Conservation (phyloP, 2,329 filamentous ascomycete species). For the Simplicillium sp. region DNA sequence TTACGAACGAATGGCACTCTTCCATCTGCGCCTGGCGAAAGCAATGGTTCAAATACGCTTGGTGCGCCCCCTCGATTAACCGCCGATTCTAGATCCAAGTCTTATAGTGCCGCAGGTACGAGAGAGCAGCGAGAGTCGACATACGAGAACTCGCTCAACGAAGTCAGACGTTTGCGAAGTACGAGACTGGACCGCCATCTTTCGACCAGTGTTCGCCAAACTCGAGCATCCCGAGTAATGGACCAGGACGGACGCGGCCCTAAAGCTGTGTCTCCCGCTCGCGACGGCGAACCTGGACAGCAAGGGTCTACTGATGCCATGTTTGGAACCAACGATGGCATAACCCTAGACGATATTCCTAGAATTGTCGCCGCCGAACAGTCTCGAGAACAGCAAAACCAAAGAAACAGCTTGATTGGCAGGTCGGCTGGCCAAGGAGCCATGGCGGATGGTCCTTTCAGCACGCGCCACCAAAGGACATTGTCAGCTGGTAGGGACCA, state of each 20-base stretch:
- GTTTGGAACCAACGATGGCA: conserved; percentile 81
- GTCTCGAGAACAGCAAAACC: conserved; percentile 80
- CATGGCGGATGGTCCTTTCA: conserved; percentile 27
- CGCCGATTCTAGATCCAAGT: conserved; percentile 64
- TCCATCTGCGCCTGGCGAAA: conserved; percentile 65
- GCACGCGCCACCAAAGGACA: conserved; percentile 59
- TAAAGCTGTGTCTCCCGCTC: conserved; percentile 61
- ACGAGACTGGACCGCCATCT: conserved; percentile 91
- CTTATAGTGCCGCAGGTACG: conserved; percentile 50
- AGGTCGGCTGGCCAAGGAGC: conserved; percentile 59
- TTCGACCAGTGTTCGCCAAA: conserved; percentile 85
- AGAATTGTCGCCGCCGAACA: conserved; percentile 93
- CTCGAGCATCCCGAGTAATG: conserved; percentile 84
- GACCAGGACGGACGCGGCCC: conserved; percentile 55
- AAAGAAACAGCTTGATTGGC: conserved; percentile 40
- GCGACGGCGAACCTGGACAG: conserved; percentile 27
- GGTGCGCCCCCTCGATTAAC: conserved; percentile 42
- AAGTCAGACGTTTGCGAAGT: conserved; percentile 84
- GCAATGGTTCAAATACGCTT: conserved; percentile 35
- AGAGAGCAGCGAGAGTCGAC: conserved; percentile 59
- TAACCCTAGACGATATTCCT: conserved; percentile 93
- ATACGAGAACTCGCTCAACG: conserved; percentile 92
- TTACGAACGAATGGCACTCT: conserved; percentile 75
- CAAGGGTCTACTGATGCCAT: conserved; percentile 64
- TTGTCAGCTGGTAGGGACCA: conserved; percentile 43